Percentiles rank a stretch among this genome's conserved stretches.
phyloP scores from a whole-genome alignment of 2,329 filamentous ascomycete species.

The Cordyceps cicadae region DNA sequence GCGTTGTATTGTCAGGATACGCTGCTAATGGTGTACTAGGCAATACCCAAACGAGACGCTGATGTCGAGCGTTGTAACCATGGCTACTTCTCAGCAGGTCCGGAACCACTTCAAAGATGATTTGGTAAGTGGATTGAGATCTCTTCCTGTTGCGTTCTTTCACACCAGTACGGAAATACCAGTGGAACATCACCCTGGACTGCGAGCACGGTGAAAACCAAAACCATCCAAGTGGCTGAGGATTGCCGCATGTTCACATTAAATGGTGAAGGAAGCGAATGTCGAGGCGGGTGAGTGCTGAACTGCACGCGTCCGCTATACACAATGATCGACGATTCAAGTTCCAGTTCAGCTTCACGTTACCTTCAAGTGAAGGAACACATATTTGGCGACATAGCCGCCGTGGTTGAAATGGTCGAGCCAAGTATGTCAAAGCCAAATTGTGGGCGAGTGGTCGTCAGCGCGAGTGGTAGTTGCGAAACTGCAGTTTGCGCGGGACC shows the following conservation, averaged over 20 bases:
- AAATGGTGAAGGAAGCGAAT: not conserved
- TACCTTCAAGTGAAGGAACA: not conserved
- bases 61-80: constrained; percentile 20
- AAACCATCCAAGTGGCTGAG: not conserved
- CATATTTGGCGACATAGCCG: no score
- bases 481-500: not conserved
- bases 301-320: not conserved
- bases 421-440: not conserved
- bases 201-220: not conserved
- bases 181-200: not conserved
- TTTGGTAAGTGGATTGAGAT: constrained; percentile 21
- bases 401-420: not conserved
- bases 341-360: not conserved
- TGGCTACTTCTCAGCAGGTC: constrained; percentile 23
- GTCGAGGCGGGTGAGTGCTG: not conserved
- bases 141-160: constrained; percentile 9
- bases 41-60: not conserved
- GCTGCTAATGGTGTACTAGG: not conserved
- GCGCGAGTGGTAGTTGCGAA: not conserved
- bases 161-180: not conserved
- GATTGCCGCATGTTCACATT: not conserved
- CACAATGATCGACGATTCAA: not conserved
- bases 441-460: not conserved
- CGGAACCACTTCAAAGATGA: constrained; percentile 24
- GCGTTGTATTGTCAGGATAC: not conserved